phyloP scores from a whole-genome alignment of 371 early-diverging fungal genomes.

The Massospora cicadina region DNA sequence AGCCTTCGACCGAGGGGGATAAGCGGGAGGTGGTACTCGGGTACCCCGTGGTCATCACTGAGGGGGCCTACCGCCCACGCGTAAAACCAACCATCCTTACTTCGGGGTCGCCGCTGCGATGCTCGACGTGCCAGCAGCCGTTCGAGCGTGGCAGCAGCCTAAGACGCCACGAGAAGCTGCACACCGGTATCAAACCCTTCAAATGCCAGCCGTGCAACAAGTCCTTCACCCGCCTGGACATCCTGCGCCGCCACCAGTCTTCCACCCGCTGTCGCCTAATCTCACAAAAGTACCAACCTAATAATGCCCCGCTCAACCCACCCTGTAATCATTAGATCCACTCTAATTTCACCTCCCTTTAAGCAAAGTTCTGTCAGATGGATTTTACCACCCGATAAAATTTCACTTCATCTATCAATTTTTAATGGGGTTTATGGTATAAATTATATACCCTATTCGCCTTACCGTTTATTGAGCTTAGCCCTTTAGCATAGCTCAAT shows the following conservation, averaged over 20 bases:
- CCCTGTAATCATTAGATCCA: too few species aligned
- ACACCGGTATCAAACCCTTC: constrained; percentile 4
- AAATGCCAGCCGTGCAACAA: constrained; percentile 1
- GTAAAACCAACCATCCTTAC: neutral
- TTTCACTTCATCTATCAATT: too few species aligned
- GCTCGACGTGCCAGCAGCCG: neutral
- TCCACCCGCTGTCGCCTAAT: neutral
- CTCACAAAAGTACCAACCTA: neutral
- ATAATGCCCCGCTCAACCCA: neutral
- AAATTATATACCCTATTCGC: too few species aligned
- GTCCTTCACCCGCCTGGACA: constrained; percentile 2
- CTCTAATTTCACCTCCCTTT: neutral
- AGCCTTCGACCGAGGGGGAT: neutral
- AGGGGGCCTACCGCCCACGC: neutral
- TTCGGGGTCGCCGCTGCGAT: neutral
- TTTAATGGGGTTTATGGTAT: too few species aligned
- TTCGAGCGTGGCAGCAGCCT: constrained; percentile 1
- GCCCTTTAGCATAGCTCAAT: too few species aligned
- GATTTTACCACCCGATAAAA: too few species aligned
- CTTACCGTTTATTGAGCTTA: too few species aligned
- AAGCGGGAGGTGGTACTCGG: neutral
- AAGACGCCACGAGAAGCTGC: constrained; percentile 3
- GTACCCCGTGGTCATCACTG: neutral
- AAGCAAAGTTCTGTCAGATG: too few species aligned
- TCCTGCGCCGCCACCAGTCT: neutral